Base-by-base conservation (phyloP, 23 red algal genomes). In the Gracilariopsis chorda region DNA sequence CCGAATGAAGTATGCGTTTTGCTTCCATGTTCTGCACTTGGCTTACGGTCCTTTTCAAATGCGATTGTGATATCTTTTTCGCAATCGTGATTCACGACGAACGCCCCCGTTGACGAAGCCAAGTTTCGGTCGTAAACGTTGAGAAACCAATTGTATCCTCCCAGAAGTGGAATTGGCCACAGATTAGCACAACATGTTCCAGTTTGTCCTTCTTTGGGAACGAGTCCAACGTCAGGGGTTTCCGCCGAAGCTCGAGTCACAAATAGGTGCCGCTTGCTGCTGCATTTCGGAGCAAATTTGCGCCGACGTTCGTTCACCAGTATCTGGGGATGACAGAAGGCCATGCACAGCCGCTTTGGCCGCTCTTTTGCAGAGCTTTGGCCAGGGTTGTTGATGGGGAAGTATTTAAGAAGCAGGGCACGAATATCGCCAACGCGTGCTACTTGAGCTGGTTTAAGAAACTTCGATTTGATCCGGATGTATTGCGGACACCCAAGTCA, bases 101-200 rank as follows among this genome's bases (percentile, higher is more conserved):
- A 77, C 23, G 83, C 43, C 8, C 83, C 83, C 36, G 17, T 27
- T 27, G 37, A n/a, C 11, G 83, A 74, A 13, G 83, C 62, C 3
- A 77, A n/a, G 36, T 41, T n/a, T 49, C 83, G 86, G 33, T 78
- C 44, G 33, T 80, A 90, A 17, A 90, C 86, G 21, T 68, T 80
- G 7, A 90, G 74, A 43, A 90, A 80, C 86, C 86, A 90, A 40
- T 32, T 47, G 47, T 90, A 90, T 25, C 33, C 28, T n/a, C 86
- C 86, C 24, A 90, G 59, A 4, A 90, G 19, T 7, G 86, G 86
- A 10, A 90, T 3, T 68, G 86, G 86, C 51, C 44, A 79, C 64
- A 90, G 86, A 48, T 90, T 90, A 28, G 71, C 59, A 53, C 86
- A 90, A 0, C 48, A 45, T 56, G 86, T 90, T 61, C 86, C 86